Evolutionary conservation across 805 yeast genomes (phyloP).

Genomic region (Lachancea fermentati): DNA sequence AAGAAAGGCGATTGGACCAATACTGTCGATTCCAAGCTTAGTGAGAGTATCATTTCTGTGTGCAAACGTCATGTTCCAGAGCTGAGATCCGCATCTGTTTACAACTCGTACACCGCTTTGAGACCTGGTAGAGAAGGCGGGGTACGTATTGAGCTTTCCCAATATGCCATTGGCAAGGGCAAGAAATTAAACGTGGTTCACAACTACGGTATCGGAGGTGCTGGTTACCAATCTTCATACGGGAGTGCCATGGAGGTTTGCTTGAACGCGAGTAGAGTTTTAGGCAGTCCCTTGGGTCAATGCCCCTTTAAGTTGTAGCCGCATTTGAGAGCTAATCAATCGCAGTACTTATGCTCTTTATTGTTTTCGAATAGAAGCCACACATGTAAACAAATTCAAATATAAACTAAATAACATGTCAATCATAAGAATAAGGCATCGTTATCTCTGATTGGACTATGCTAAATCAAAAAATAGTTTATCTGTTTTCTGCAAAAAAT

Average conservation of each 20-base stretch:
- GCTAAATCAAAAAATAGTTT: too few relatives aligned
- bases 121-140: constrained; percentile 65
- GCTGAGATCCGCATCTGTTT: constrained; percentile 13
- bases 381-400: too few relatives aligned
- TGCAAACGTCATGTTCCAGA: constrained; percentile 35
- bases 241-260: constrained; percentile 53
- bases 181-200: constrained; percentile 40
- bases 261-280: constrained; percentile 28
- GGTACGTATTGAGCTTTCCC: constrained; percentile 43
- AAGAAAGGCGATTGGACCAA: constrained; percentile 29
- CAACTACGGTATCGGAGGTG: constrained; percentile 69
- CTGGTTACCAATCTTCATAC: constrained; percentile 70
- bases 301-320: constrained; percentile 2
- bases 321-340: too few relatives aligned
- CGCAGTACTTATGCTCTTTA: too few relatives aligned
- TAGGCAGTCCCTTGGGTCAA: constrained; percentile 19
- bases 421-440: too few relatives aligned
- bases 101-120: constrained; percentile 39
- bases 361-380: too few relatives aligned
- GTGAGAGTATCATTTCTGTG: constrained; percentile 41
- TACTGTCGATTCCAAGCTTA: constrained; percentile 39
- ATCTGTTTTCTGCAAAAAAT: too few relatives aligned
- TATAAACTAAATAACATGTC: too few relatives aligned
- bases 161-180: constrained; percentile 13
- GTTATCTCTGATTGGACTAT: too few relatives aligned